A percentile compares a stretch with the other conserved stretches of the same genome.
phyloP scores from a whole-genome alignment of 2,329 filamentous ascomycete species.

The Rhexocercosporidium sp. region DNA sequence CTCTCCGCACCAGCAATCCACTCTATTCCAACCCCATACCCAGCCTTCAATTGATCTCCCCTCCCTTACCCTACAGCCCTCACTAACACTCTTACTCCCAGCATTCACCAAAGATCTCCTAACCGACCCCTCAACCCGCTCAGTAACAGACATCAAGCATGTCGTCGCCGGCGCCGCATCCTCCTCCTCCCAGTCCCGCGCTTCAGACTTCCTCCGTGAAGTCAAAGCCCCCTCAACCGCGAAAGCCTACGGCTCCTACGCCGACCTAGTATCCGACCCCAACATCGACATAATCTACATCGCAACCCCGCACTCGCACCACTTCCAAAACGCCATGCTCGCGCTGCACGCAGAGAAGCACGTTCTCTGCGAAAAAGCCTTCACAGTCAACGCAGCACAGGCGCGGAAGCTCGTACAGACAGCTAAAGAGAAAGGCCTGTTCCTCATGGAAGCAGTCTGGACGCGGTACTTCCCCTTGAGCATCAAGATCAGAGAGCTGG shows the following conservation, averaged over 20 bases:
- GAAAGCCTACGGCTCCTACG: conserved; percentile 69
- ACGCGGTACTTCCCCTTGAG: conserved; percentile 73
- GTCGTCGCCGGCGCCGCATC: conserved; percentile 68
- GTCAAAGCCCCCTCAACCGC: conserved; percentile 60
- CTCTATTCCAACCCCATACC: not conserved
- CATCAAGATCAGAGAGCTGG: conserved; percentile 60
- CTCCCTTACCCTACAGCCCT: too few relatives aligned
- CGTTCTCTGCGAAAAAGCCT: conserved; percentile 74
- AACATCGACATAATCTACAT: conserved; percentile 73
- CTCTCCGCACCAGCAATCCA: not conserved
- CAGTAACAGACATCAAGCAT: conserved; percentile 65
- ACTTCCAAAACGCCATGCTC: conserved; percentile 72
- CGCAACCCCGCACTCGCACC: conserved; percentile 74
- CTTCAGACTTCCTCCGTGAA: conserved; percentile 64
- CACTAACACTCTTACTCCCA: conserved; percentile 31
- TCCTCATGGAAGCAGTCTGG: conserved; percentile 73
- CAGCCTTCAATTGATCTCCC: not conserved
- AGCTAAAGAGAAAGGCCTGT: conserved; percentile 63
- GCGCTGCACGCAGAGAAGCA: conserved; percentile 69
- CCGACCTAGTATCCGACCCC: conserved; percentile 66
- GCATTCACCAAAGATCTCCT: conserved; percentile 68
- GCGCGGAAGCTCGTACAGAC: conserved; percentile 62
- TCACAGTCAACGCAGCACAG: conserved; percentile 72
- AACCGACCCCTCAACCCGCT: conserved; percentile 62
- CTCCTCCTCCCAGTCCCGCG: conserved; percentile 63